Percentiles rank a stretch among this genome's conserved stretches.
Conservation (phyloP, 2,329 filamentous ascomycete species). For the Penicillium hordei region DNA sequence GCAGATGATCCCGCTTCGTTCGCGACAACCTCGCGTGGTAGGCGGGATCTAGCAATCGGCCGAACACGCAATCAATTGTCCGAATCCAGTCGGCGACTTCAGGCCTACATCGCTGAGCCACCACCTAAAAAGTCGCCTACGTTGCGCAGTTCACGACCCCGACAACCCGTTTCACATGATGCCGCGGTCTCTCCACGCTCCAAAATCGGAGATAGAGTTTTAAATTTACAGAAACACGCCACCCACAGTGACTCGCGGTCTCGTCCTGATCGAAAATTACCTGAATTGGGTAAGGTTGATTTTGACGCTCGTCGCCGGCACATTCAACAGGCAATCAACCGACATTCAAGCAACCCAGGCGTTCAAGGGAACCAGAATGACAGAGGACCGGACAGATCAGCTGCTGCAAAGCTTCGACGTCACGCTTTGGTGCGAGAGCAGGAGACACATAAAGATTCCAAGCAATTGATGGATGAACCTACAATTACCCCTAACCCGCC, state of each 20-base stretch:
- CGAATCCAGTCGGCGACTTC: conserved; percentile 61
- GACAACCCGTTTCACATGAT: conserved; percentile 74
- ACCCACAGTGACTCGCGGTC: conserved; percentile 36
- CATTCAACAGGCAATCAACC: conserved; percentile 79
- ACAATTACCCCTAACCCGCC: conserved; percentile 4
- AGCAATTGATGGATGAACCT: conserved; percentile 25
- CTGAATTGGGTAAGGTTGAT: conserved; percentile 73
- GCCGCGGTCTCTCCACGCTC: conserved; percentile 69
- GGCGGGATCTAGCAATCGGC: conserved; percentile 34
- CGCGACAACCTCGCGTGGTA: conserved; percentile 37
- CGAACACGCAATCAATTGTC: conserved; percentile 37
- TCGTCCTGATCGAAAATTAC: conserved; percentile 47
- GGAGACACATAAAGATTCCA: conserved; percentile 41
- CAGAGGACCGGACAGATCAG: conserved; percentile 54
- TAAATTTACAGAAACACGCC: conserved; percentile 41
- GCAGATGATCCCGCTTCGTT: conserved; percentile 30
- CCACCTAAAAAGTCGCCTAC: conserved; percentile 73
- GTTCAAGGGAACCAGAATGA: conserved; percentile 61
- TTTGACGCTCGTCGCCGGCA: conserved; percentile 78
- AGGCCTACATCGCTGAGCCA: conserved; percentile 71
- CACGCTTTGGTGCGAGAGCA: conserved; percentile 47
- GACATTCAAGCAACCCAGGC: conserved; percentile 55
- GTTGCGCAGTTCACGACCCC: conserved; percentile 76
- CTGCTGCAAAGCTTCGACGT: conserved; percentile 54
- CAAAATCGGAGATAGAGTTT: conserved; percentile 61